A percentile compares a stretch with the other conserved stretches of the same genome.
These are phyloP conservation scores for Hypoxylon fuscum DNA, from an alignment of 495 filamentous ascomycete genomes.

Conservation along the genomic window DNA sequence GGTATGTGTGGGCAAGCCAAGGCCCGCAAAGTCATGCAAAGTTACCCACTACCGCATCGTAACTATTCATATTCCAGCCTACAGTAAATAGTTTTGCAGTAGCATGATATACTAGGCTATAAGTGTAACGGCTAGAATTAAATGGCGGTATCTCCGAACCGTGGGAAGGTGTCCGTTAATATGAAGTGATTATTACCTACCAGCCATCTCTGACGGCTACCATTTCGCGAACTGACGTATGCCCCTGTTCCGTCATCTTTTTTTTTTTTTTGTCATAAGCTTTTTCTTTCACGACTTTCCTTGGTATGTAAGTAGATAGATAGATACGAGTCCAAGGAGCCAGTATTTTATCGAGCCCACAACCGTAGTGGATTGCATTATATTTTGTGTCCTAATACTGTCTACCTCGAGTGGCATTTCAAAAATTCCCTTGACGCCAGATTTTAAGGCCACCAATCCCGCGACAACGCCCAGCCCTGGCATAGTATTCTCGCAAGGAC, in stretches of 20 bases:
- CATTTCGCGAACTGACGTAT: constrained; percentile 34
- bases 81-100: constrained; percentile 20
- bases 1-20: constrained; percentile 19
- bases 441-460: not conserved
- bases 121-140: constrained; percentile 30
- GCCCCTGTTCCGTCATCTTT: constrained; percentile 29
- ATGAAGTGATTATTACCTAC: constrained; percentile 36
- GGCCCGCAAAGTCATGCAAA: constrained; percentile 4
- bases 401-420: no score
- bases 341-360: not conserved
- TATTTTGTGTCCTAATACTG: no score
- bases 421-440: constrained; percentile 1
- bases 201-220: constrained; percentile 21
- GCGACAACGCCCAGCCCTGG: constrained; percentile 12
- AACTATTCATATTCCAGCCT: constrained; percentile 7
- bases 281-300: constrained; percentile 18
- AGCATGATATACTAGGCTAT: constrained; percentile 25
- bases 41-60: not conserved
- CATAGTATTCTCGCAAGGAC: not conserved
- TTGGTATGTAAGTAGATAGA: constrained; percentile 22
- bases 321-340: constrained; percentile 1
- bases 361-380: constrained; percentile 1
- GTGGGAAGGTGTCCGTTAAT: constrained; percentile 22
- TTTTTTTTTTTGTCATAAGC: constrained; percentile 21
- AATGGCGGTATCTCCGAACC: constrained; percentile 35